Evolutionary conservation across 805 yeast species (phyloP).

Genomic region (Cyberlindnera samutprakarnensis): DNA sequence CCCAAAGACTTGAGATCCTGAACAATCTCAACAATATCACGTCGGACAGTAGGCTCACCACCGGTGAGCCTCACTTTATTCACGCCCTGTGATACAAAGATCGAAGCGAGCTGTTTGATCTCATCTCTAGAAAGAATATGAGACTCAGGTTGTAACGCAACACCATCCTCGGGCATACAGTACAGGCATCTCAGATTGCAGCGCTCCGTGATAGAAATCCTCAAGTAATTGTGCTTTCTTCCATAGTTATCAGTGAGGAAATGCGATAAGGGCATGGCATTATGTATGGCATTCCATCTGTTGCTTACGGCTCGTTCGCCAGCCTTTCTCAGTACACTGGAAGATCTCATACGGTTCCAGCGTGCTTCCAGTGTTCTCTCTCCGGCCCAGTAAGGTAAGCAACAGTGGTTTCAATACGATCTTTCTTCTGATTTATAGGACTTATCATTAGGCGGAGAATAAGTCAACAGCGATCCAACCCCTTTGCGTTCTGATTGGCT

Average conservation of each 20-base stretch:
- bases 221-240: constrained; percentile 39
- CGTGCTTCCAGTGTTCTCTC: too few relatives aligned
- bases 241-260: constrained; percentile 37
- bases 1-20: constrained; percentile 30
- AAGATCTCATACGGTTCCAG: background rate
- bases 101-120: constrained; percentile 32
- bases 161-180: constrained; percentile 54
- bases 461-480: too few relatives aligned
- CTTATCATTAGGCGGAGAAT: too few relatives aligned
- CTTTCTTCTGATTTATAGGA: too few relatives aligned
- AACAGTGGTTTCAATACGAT: too few relatives aligned
- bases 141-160: constrained; percentile 36
- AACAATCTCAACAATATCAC: constrained; percentile 40
- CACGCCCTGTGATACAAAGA: constrained; percentile 44
- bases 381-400: too few relatives aligned
- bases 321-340: background rate
- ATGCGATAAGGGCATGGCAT: constrained; percentile 28
- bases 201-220: constrained; percentile 45
- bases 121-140: constrained; percentile 36
- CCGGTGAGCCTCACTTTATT: constrained; percentile 45
- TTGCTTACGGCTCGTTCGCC: background rate
- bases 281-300: constrained; percentile 10
- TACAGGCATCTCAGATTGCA: constrained; percentile 41
- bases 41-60: constrained; percentile 49
- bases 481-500: too few relatives aligned